Percentiles rank a stretch among this genome's conserved stretches.
These are phyloP conservation scores for Pleurozium schreberi DNA, from an alignment of 225 moss, liverwort and hornwort genomes.

Conservation along the genomic window DNA sequence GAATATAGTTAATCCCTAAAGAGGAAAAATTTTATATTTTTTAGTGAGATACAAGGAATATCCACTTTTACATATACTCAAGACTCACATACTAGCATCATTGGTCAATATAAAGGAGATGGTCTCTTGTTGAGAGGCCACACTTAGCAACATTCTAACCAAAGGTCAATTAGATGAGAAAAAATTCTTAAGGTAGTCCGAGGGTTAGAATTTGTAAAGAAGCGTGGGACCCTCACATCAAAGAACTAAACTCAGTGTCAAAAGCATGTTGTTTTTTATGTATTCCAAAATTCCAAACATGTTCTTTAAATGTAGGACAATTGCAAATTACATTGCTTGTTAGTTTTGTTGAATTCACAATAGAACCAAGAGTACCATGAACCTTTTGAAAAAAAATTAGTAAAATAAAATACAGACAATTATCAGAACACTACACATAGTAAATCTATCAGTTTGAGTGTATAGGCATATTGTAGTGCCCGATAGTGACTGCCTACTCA, in stretches of 20 bases:
- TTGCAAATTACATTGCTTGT: background rate
- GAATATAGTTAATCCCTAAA: no score
- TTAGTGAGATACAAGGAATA: no score
- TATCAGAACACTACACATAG: background rate
- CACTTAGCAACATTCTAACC: fast-evolving
- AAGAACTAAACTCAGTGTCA: background rate
- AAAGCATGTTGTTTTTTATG: background rate
- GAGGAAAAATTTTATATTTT: no score
- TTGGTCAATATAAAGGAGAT: background rate
- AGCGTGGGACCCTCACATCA: fast-evolving
- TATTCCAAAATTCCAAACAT: background rate
- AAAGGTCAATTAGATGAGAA: background rate
- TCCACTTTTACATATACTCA: no score
- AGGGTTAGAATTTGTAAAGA: background rate
- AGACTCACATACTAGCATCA: no score
- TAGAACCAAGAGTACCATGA: background rate
- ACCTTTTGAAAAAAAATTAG: background rate
- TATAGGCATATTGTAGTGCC: no score
- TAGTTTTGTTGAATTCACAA: fast-evolving
- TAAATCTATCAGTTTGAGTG: no score
- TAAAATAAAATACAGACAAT: background rate
- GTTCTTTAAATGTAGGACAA: background rate
- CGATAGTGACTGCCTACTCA: no score
- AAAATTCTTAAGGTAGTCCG: fast-evolving
- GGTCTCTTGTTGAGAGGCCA: fast-evolving